Evolutionary conservation across 225 moss, liverwort and hornwort genomes (phyloP).

Genomic region (Climacium dendroides): DNA sequence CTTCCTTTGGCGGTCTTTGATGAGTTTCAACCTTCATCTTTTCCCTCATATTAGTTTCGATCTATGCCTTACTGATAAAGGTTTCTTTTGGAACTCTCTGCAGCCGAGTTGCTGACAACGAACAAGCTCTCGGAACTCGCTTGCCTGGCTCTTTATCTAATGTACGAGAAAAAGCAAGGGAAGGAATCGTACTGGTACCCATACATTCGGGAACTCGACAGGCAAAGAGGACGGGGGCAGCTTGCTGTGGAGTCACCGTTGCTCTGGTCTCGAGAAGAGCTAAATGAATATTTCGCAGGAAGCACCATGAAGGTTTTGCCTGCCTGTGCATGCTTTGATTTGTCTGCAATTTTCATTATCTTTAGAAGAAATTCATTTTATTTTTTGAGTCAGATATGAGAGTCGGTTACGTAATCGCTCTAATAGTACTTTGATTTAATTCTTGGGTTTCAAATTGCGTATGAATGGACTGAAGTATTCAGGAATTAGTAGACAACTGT

Average conservation of each 20-base stretch:
- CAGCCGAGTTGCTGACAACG: constrained; percentile 96
- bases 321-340: background rate
- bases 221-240: constrained; percentile 97
- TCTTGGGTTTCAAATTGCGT: background rate
- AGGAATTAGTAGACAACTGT: background rate
- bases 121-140: constrained; percentile 99
- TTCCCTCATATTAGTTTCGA: background rate
- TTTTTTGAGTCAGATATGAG: background rate
- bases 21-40: background rate
- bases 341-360: background rate
- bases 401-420: background rate
- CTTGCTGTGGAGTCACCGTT: constrained; percentile 93
- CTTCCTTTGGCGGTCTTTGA: background rate
- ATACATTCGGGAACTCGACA: constrained; percentile 97
- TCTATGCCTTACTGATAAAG: background rate
- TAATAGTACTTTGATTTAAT: background rate
- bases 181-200: constrained; percentile 98
- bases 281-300: constrained; percentile 84
- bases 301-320: constrained; percentile 83
- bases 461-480: background rate
- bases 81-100: background rate
- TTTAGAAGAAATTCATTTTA: background rate
- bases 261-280: constrained; percentile 86
- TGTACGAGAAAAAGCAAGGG: constrained; percentile 99
- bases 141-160: constrained; percentile 91